A percentile compares a stretch with the other conserved stretches of the same genome.
Evolutionary conservation across 305 asterid genomes (phyloP).

Genomic region (Fraxinus baroniana): DNA sequence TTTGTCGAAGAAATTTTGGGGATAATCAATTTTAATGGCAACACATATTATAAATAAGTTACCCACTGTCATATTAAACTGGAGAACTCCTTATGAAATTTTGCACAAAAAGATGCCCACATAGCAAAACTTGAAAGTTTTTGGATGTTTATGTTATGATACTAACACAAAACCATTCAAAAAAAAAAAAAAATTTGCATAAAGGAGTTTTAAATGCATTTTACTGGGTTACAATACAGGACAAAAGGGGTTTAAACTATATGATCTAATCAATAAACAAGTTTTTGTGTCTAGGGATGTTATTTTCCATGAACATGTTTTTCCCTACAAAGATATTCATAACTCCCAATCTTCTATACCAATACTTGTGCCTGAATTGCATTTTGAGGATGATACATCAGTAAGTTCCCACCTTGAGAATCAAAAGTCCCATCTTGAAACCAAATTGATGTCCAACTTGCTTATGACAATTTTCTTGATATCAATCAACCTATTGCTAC

Average conservation of each 20-base stretch:
- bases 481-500: too few relatives aligned
- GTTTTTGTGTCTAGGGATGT: not conserved
- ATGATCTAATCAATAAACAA: not conserved
- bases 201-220: too few relatives aligned
- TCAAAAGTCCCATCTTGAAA: too few relatives aligned
- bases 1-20: too few relatives aligned
- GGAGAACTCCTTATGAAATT: not conserved
- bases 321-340: not conserved
- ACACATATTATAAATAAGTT: not conserved
- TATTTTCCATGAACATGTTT: too few relatives aligned
- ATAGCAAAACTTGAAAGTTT: too few relatives aligned
- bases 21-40: too few relatives aligned
- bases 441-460: too few relatives aligned
- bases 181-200: too few relatives aligned
- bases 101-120: not conserved
- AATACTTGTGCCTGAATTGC: not conserved
- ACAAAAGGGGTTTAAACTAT: not conserved
- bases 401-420: not conserved
- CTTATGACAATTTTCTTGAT: too few relatives aligned
- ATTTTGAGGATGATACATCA: not conserved
- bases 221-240: not conserved
- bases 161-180: not conserved
- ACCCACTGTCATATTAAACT: not conserved
- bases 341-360: not conserved
- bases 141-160: not conserved